These are phyloP conservation scores for Pestalotiopsis fici DNA, from an alignment of 2,329 filamentous ascomycete genomes.

Conservation along the genomic window DNA sequence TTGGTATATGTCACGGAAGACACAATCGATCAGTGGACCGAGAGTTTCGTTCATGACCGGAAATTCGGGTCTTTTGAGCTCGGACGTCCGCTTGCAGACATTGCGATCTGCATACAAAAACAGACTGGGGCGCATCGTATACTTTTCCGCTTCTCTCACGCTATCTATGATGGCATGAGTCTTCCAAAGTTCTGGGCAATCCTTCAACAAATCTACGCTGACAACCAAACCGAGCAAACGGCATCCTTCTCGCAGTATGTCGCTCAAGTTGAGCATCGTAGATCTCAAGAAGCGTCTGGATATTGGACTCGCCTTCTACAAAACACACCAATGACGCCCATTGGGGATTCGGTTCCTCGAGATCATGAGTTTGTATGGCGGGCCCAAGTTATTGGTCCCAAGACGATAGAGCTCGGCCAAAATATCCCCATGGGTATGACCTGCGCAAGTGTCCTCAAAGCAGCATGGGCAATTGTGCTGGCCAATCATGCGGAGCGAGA, in stretches of 20 bases:
- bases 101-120: conserved; percentile 1
- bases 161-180: conserved; percentile 5
- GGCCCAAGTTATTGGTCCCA: not conserved
- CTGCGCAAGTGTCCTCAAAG: conserved; percentile 3
- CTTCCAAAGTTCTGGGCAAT: conserved; percentile 4
- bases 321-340: not conserved
- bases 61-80: too few species aligned
- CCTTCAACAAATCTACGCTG: not conserved
- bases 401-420: not conserved
- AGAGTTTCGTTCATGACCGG: not conserved
- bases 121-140: not conserved
- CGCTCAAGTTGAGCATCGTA: conserved; percentile 1
- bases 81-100: not conserved
- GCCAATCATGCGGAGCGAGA: not conserved
- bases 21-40: conserved; percentile 5
- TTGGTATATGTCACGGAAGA: not conserved
- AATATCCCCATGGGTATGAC: not conserved
- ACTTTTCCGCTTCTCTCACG: conserved; percentile 3
- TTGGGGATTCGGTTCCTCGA: not conserved
- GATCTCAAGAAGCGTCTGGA: not conserved
- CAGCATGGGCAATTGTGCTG: conserved; percentile 2
- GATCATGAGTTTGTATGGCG: not conserved
- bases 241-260: conserved; percentile 3
- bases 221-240: not conserved
- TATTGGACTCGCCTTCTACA: not conserved